These are phyloP conservation scores for Agaricales sp. DNA, from an alignment of 1,284 basidiomycete genomes.

Conservation along the genomic window DNA sequence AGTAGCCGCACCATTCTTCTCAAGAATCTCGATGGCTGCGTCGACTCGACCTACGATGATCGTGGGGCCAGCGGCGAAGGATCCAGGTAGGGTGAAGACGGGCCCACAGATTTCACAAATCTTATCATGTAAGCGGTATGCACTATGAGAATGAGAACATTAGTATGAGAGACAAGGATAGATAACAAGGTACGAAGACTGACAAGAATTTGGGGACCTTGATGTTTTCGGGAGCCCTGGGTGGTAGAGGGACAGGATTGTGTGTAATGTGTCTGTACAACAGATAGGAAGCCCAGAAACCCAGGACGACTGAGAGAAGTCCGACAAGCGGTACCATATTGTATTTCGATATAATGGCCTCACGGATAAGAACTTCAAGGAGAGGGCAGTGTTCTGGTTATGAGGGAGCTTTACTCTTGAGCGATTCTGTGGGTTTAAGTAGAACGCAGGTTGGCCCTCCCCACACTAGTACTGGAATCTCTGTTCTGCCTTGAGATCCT, in stretches of 20 bases:
- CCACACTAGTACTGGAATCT: too few relatives aligned
- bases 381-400: too few relatives aligned
- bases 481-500: too few relatives aligned
- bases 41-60: not conserved
- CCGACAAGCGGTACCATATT: too few relatives aligned
- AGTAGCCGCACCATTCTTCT: conserved; percentile 21
- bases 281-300: not conserved
- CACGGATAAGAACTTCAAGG: too few relatives aligned
- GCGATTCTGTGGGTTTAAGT: too few relatives aligned
- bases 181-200: too few relatives aligned
- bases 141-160: not conserved
- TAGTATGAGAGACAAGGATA: not conserved
- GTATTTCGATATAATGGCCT: too few relatives aligned
- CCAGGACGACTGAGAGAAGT: too few relatives aligned
- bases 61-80: not conserved
- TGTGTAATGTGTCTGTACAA: not conserved
- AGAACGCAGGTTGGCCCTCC: too few relatives aligned
- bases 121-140: not conserved
- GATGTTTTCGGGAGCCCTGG: not conserved
- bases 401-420: too few relatives aligned
- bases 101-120: not conserved
- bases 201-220: not conserved
- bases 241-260: not conserved
- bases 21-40: conserved; percentile 21
- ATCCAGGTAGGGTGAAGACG: not conserved